A percentile compares a stretch with the other conserved stretches of the same genome.
Conservation (phyloP, 202 grass and related monocot genomes). For the Sporobolus alterniflorus region DNA sequence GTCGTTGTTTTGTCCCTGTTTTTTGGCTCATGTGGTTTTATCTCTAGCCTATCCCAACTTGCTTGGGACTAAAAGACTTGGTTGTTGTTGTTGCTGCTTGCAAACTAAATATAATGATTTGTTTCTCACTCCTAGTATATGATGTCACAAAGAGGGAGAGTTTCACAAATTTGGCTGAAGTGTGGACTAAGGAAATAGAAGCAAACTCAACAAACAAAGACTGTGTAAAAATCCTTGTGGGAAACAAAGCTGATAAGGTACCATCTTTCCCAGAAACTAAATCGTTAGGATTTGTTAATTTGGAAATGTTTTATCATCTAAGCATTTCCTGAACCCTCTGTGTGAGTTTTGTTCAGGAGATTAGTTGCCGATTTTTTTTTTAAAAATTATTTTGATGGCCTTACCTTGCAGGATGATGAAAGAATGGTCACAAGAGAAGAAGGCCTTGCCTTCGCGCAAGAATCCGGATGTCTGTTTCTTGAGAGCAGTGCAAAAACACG, state of each 20-base stretch:
- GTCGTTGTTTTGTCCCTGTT: too few species aligned
- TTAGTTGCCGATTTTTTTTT: neutral
- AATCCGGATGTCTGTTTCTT: slow-evolving; percentile 87
- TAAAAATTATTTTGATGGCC: slow-evolving; percentile 13
- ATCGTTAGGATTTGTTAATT: neutral
- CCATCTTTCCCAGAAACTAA: neutral
- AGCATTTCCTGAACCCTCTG: neutral
- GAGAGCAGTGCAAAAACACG: slow-evolving; percentile 94
- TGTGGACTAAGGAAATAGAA: slow-evolving; percentile 93
- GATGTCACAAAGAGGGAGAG: slow-evolving; percentile 92
- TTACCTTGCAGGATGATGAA: slow-evolving; percentile 67
- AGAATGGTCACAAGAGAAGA: slow-evolving; percentile 92
- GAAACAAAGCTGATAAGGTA: slow-evolving; percentile 99
- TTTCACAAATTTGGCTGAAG: slow-evolving; percentile 93
- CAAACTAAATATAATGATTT: slow-evolving; percentile 32
- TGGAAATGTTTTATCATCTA: slow-evolving; percentile 15
- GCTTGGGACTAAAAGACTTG: too few species aligned
- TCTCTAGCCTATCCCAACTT: too few species aligned
- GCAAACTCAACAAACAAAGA: slow-evolving; percentile 77
- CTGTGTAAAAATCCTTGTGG: slow-evolving; percentile 96
- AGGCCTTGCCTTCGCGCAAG: slow-evolving; percentile 78
- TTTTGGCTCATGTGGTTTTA: too few species aligned
- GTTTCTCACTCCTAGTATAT: slow-evolving; percentile 71
- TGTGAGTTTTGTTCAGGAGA: neutral
- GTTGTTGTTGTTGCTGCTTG: too few species aligned